Evolutionary conservation across 768 basidiomycete species (phyloP), one percentile per base, ranked within the genome.

Genomic region (Mycena metata): DNA sequence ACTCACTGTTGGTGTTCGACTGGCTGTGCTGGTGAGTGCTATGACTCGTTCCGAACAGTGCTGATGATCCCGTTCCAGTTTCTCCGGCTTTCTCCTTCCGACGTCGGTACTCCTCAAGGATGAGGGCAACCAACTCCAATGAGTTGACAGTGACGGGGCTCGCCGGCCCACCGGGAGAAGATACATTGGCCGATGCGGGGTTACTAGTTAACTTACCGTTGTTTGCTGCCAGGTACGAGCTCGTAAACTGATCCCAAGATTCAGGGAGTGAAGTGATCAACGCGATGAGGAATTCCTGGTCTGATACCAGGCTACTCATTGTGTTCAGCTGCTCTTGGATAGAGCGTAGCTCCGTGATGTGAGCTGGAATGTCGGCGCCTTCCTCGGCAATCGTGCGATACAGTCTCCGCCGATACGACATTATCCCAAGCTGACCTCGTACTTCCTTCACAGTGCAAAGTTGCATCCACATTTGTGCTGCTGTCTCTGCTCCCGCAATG

Each of bases 11-110:
- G 47, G 47, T 39, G 23, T 23, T 21, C 33, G 60, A 60, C 35
- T 60, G 39, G 46, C 36, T 60, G 60, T 39, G 60, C 60, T 33
- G 60, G 15, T 51, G 60, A 46, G 30, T 30, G 6, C 30, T 30
- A 3, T 30, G 30, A 30, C 42, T 65, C 64, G 23, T 65, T 49
- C 15, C 64, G 56, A 57, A 65, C 36, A 65, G 9, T 42, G 64
- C 64, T 65, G 64, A 55, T 64, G 62, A 65, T 65, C 64, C 64
- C 35, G 35, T 42, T 30, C 3, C 6, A 47, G 64, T 49, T 65
- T 65, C 54, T 65, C 64, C 64, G 55, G 64, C 64, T 21, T 65
- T 65, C 46, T 65, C 64, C 24, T 67, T 67, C 57, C 16, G 19
- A 10, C 66, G 60, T 5, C 60, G 3, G 39, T 67, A n/a, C 45